Conservation (phyloP, 1,284 basidiomycete genomes). For the Ceratobasidium sp. region DNA sequence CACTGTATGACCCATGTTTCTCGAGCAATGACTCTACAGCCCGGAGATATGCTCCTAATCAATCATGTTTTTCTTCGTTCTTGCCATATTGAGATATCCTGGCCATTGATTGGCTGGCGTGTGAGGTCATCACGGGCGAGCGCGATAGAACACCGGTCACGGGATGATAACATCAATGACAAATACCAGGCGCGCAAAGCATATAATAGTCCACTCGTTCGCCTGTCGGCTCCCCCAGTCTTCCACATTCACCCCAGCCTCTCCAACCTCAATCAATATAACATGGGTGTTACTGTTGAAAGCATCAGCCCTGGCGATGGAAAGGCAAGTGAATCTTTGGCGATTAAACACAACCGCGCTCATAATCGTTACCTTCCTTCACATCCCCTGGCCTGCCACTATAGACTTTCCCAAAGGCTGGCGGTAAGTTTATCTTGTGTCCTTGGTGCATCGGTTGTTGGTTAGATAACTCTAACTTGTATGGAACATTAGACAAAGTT, state of each 20-base stretch:
- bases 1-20: too few species aligned
- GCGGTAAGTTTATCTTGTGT: slow-evolving; percentile 56
- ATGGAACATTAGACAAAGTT: slow-evolving; percentile 59
- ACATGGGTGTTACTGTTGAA: slow-evolving; percentile 61
- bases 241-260: slow-evolving; percentile 4
- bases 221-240: background rate
- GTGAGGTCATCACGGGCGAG: slow-evolving; percentile 24
- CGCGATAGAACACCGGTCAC: too few species aligned
- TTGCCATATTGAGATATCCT: too few species aligned
- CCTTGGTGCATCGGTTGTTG: slow-evolving; percentile 49
- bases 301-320: slow-evolving; percentile 59
- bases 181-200: background rate
- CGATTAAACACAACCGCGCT: background rate
- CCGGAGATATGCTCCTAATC: too few species aligned
- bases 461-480: slow-evolving; percentile 41
- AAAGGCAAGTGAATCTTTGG: slow-evolving; percentile 43
- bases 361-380: background rate
- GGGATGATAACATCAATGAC: slow-evolving; percentile 26
- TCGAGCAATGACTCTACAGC: too few species aligned
- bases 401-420: slow-evolving; percentile 61
- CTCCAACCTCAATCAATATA: background rate
- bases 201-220: background rate
- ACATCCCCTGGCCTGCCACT: background rate
- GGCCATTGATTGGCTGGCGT: slow-evolving; percentile 2
- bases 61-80: too few species aligned